phyloP scores from a whole-genome alignment of 257 asterid genomes.

The Solanum appendiculatum region DNA sequence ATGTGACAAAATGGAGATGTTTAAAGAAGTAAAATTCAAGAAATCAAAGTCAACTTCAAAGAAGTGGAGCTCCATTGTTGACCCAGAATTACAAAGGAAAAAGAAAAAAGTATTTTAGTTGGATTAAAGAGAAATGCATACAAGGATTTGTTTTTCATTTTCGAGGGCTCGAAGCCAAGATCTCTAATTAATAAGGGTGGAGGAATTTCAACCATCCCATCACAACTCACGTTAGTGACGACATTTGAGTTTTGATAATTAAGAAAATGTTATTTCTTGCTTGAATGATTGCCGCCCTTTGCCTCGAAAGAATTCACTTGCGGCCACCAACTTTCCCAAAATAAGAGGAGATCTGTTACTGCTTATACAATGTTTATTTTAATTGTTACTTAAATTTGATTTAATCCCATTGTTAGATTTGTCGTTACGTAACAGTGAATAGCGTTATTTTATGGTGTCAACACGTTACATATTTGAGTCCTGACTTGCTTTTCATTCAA shows the following conservation, averaged over 20 bases:
- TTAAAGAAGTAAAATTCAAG: constrained; percentile 52
- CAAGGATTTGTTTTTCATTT: constrained; percentile 8
- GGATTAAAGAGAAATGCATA: not conserved
- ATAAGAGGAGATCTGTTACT: accelerated
- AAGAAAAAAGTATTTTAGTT: too few species aligned
- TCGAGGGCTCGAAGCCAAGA: accelerated
- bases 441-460: too few species aligned
- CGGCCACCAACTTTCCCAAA: not conserved
- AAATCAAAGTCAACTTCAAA: constrained; percentile 62
- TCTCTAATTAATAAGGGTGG: not conserved
- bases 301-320: not conserved
- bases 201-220: not conserved
- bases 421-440: too few species aligned
- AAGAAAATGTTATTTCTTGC: not conserved
- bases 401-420: too few species aligned
- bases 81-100: constrained; percentile 81
- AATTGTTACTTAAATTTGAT: not conserved
- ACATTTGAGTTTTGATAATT: not conserved
- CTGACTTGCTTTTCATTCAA: not conserved
- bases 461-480: not conserved
- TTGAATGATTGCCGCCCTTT: not conserved
- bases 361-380: not conserved
- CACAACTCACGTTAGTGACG: not conserved
- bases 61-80: constrained; percentile 44
- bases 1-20: constrained; percentile 25